Evolutionary conservation across 805 yeast species (phyloP), one percentile per base, ranked within the genome.

Genomic region (Yueomyces sinensis): DNA sequence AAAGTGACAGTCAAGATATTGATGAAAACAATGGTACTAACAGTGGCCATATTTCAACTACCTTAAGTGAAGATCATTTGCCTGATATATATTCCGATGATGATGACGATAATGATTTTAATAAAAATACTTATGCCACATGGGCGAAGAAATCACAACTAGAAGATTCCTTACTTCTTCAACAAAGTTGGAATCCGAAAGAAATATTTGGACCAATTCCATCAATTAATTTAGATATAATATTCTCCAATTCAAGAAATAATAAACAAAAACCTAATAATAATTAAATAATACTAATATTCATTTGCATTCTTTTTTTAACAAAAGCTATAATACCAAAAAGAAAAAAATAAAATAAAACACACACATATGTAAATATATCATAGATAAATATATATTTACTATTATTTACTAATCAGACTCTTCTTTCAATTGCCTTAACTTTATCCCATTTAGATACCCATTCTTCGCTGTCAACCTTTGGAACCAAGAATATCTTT

Each of bases 401-500:
- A n/a, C n/a, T n/a, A n/a, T n/a, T n/a, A n/a, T n/a, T n/a, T n/a
- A n/a, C n/a, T n/a, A n/a, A n/a, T n/a, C n/a, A 27, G 13, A 33
- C 28, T 48, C 76, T 63, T 43, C 63, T 72, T 24, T 66, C 63
- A 32, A 81, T 46, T 5, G 81, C 83, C 17, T 59, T 61, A 17
- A 65, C 63, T 50, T 76, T 79, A 41, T 66, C 68, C 91, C 93
- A 81, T 4, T 55, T 60, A 1, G 62, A 45, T 25, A 83, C 48
- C 94, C 95, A 87, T 5, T 50, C 62, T 16, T 66, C 61, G 3
- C 80, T 64, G 30, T 76, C 78, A 4, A 50, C 60, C 52, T 78
- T 82, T 7, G 95, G 95, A 16, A 87, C 87, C 19, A 83, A 70
- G 45, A 77, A 84, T 9, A 89, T 49, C 43, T 84, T 68, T 38